Conservation (phyloP, 1,284 basidiomycete species). For the Psilocybe mexicana region DNA sequence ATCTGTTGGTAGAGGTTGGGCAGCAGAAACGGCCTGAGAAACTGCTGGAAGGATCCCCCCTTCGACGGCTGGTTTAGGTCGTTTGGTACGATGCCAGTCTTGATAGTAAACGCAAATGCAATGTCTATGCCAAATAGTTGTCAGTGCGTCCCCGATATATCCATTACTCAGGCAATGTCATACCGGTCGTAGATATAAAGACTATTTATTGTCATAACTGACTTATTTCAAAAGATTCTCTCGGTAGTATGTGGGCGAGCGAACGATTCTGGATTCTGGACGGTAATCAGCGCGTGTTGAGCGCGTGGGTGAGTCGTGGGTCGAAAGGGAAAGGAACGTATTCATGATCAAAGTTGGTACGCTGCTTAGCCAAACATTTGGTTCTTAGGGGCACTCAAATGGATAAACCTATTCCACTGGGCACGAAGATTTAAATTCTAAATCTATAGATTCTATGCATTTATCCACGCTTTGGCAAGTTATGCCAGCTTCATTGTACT, state of each 20-base stretch:
- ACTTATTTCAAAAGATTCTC: background rate
- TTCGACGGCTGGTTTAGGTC: slow-evolving; percentile 68
- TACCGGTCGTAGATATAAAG: slow-evolving; percentile 90
- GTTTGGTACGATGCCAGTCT: slow-evolving; percentile 85
- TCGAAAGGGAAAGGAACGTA: too few species aligned
- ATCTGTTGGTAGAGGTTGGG: slow-evolving; percentile 30
- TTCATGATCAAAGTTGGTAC: too few species aligned
- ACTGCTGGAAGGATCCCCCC: slow-evolving; percentile 77
- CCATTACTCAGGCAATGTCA: slow-evolving; percentile 3
- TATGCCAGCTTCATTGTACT: slow-evolving; percentile 39
- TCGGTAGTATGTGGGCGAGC: too few species aligned
- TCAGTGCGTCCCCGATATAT: background rate
- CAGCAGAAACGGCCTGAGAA: slow-evolving; percentile 56
- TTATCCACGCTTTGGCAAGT: background rate
- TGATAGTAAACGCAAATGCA: slow-evolving; percentile 93
- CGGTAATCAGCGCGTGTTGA: too few species aligned
- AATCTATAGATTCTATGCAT: too few species aligned
- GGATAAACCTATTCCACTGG: too few species aligned
- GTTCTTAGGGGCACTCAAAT: too few species aligned
- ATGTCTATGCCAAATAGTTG: slow-evolving; percentile 53
- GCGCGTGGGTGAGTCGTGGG: too few species aligned
- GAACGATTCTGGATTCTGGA: too few species aligned
- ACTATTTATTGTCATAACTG: slow-evolving; percentile 78
- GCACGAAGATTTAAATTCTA: too few species aligned
- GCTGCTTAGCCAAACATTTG: too few species aligned